Conservation (phyloP, 1,284 basidiomycete genomes). For the Fomitopsis palustris region DNA sequence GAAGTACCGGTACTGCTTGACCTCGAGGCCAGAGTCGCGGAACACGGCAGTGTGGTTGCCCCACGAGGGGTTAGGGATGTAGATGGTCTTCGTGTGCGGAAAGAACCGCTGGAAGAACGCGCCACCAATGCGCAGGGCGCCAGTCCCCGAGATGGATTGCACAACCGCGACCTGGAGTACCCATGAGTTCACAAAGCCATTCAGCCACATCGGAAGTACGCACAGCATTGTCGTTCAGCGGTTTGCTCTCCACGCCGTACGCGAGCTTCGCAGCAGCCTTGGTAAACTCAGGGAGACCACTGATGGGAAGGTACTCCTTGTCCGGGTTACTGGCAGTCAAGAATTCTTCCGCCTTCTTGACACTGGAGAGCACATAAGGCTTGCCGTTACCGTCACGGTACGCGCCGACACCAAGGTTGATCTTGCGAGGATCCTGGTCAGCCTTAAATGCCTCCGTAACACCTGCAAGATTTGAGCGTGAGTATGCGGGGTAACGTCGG, state of each 20-base stretch:
- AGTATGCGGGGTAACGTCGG: slow-evolving; percentile 1
- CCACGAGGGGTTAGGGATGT: slow-evolving; percentile 95
- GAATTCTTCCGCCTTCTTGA: slow-evolving; percentile 89
- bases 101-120: slow-evolving; percentile 92
- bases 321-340: slow-evolving; percentile 71
- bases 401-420: slow-evolving; percentile 95
- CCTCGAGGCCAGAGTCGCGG: slow-evolving; percentile 91
- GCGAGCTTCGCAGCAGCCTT: slow-evolving; percentile 89
- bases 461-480: slow-evolving; percentile 37
- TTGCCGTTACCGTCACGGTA: slow-evolving; percentile 95
- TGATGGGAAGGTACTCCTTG: slow-evolving; percentile 99
- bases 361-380: slow-evolving; percentile 90
- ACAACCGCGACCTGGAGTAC: slow-evolving; percentile 76
- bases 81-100: slow-evolving; percentile 86
- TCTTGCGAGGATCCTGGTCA: slow-evolving; percentile 88
- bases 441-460: slow-evolving; percentile 95
- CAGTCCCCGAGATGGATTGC: slow-evolving; percentile 98
- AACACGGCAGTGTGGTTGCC: slow-evolving; percentile 92
- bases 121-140: slow-evolving; percentile 94
- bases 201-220: slow-evolving; percentile 25
- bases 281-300: slow-evolving; percentile 86
- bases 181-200: not conserved
- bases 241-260: slow-evolving; percentile 81
- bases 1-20: slow-evolving; percentile 93
- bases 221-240: slow-evolving; percentile 76